These are phyloP conservation scores for Amanita pallidorosea DNA, from an alignment of 768 basidiomycete genomes.

Conservation along the genomic window DNA sequence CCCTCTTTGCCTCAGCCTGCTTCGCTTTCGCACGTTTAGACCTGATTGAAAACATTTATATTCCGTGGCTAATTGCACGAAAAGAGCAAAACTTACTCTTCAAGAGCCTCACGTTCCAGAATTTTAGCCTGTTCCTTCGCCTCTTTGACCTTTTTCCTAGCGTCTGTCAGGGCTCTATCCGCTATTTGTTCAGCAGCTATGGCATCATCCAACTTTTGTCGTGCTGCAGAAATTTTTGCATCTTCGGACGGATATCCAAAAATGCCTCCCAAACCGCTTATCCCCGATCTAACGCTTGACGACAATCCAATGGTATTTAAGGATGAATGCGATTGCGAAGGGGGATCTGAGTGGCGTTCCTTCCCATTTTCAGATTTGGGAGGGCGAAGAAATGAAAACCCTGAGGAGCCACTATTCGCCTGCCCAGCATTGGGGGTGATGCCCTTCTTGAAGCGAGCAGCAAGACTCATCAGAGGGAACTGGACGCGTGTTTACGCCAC, in stretches of 20 bases:
- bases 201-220: slow-evolving; percentile 38
- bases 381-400: slow-evolving; percentile 13
- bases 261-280: slow-evolving; percentile 1
- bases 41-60: slow-evolving; percentile 17
- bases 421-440: slow-evolving; percentile 6
- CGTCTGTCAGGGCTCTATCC: slow-evolving; percentile 36
- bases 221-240: slow-evolving; percentile 35
- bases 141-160: slow-evolving; percentile 32
- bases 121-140: slow-evolving; percentile 36
- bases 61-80: background rate
- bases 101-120: slow-evolving; percentile 39
- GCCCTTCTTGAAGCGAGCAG: slow-evolving; percentile 6
- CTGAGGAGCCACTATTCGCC: slow-evolving; percentile 2
- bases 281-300: slow-evolving; percentile 7
- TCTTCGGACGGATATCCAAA: slow-evolving; percentile 17
- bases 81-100: slow-evolving; percentile 33
- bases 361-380: slow-evolving; percentile 2
- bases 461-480: slow-evolving; percentile 2
- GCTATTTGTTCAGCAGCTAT: slow-evolving; percentile 41
- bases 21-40: slow-evolving; percentile 40
- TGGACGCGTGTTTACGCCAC: slow-evolving; percentile 53
- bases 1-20: slow-evolving; percentile 37
- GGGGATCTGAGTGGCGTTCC: background rate
- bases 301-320: slow-evolving; percentile 6
- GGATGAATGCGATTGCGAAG: slow-evolving; percentile 1